Evolutionary conservation across 805 yeast species (phyloP).

Genomic region (Grigorovia transvaalensis): DNA sequence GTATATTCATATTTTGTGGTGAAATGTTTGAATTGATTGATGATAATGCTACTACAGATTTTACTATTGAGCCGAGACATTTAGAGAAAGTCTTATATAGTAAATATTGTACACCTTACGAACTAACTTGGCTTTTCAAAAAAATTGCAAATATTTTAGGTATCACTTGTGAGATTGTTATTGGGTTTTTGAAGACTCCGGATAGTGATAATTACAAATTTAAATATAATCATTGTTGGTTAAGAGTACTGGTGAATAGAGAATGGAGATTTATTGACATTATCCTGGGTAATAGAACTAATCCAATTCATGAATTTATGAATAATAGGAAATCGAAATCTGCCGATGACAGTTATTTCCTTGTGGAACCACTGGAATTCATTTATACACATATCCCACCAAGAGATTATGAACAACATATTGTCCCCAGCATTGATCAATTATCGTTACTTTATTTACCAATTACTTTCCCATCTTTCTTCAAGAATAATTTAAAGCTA

Average conservation of each 20-base stretch:
- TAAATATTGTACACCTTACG: conserved; percentile 54
- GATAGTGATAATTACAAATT: conserved; percentile 39
- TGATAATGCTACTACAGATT: conserved; percentile 29
- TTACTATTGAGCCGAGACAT: conserved; percentile 30
- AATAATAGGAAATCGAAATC: conserved; percentile 22
- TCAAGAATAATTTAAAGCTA: conserved; percentile 47
- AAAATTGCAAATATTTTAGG: conserved; percentile 61
- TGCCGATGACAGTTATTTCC: conserved; percentile 53
- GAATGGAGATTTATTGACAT: conserved; percentile 78
- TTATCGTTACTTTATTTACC: conserved; percentile 74
- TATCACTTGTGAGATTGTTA: conserved; percentile 62
- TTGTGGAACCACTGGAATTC: conserved; percentile 63
- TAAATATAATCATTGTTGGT: conserved; percentile 79
- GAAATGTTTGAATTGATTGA: conserved; percentile 44
- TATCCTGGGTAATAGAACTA: conserved; percentile 48
- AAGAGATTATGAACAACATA: conserved; percentile 70
- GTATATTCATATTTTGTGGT: conserved; percentile 51
- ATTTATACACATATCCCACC: conserved; percentile 83
- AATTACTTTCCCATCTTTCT: conserved; percentile 73
- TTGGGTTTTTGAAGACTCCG: conserved; percentile 79
- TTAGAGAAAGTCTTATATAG: conserved; percentile 34
- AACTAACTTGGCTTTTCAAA: conserved; percentile 66
- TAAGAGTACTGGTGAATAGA: conserved; percentile 61
- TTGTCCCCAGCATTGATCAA: conserved; percentile 74
- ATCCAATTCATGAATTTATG: conserved; percentile 38